Percentiles rank a stretch among this genome's conserved stretches.
phyloP scores from a whole-genome alignment of 2,329 filamentous ascomycete genomes.

The Fusarium compactum region DNA sequence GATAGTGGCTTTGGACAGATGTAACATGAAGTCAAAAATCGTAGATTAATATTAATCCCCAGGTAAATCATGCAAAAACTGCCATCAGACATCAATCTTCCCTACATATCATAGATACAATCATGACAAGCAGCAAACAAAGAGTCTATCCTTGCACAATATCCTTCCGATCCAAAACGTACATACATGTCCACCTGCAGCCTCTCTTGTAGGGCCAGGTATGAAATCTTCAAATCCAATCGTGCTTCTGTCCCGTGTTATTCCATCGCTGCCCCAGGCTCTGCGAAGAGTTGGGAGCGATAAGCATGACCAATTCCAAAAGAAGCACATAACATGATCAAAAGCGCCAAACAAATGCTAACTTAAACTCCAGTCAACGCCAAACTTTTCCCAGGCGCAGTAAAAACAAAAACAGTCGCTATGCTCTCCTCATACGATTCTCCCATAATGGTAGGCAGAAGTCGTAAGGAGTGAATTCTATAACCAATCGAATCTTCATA shows the following conservation, averaged over 20 bases:
- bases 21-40: not conserved
- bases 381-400: constrained; percentile 44
- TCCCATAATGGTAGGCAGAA: constrained; percentile 51
- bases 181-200: constrained; percentile 29
- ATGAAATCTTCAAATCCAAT: constrained; percentile 20
- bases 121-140: constrained; percentile 16
- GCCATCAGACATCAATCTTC: constrained; percentile 29
- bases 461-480: constrained; percentile 62
- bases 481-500: constrained; percentile 54
- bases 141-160: constrained; percentile 35
- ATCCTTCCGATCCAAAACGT: constrained; percentile 23
- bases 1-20: too few relatives aligned
- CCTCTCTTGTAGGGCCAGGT: constrained; percentile 11
- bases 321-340: constrained; percentile 30
- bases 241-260: constrained; percentile 38
- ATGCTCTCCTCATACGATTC: constrained; percentile 64
- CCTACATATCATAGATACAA: constrained; percentile 10
- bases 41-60: constrained; percentile 38
- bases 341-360: constrained; percentile 45
- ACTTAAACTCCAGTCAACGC: constrained; percentile 43
- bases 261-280: constrained; percentile 35
- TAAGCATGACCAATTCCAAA: constrained; percentile 32
- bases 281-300: constrained; percentile 32
- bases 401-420: constrained; percentile 60
- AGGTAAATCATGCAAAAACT: constrained; percentile 14